These are phyloP conservation scores for Pichia sp. DNA, from an alignment of 1,139 yeast species.

Conservation along the genomic window DNA sequence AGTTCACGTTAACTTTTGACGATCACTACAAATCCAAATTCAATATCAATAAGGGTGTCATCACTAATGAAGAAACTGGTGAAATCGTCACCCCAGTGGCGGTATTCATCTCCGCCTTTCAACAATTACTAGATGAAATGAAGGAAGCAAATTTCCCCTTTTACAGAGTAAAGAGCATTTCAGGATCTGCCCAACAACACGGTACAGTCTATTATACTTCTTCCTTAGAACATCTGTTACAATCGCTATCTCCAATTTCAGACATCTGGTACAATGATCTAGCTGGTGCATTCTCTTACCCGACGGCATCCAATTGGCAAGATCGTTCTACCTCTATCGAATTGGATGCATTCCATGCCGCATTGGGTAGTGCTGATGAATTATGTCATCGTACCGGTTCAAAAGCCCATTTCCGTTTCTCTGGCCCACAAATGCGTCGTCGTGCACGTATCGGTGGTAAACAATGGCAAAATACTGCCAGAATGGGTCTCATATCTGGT, in stretches of 20 bases:
- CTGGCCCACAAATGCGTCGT: slow-evolving; percentile 84
- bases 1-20: slow-evolving; percentile 68
- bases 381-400: slow-evolving; percentile 75
- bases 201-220: slow-evolving; percentile 80
- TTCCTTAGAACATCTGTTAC: slow-evolving; percentile 31
- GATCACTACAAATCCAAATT: slow-evolving; percentile 43
- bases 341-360: slow-evolving; percentile 52
- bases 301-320: slow-evolving; percentile 87
- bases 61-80: slow-evolving; percentile 42
- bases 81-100: slow-evolving; percentile 72
- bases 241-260: slow-evolving; percentile 24
- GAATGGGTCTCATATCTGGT: slow-evolving; percentile 72
- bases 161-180: slow-evolving; percentile 53
- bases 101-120: slow-evolving; percentile 87
- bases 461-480: slow-evolving; percentile 41
- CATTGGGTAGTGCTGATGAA: slow-evolving; percentile 55
- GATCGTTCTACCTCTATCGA: slow-evolving; percentile 82
- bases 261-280: slow-evolving; percentile 23
- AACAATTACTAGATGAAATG: slow-evolving; percentile 54
- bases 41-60: slow-evolving; percentile 66
- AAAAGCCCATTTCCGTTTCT: slow-evolving; percentile 81
- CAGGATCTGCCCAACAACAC: slow-evolving; percentile 92
- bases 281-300: slow-evolving; percentile 49
- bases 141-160: slow-evolving; percentile 49
- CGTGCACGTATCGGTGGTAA: slow-evolving; percentile 46